Conservation (phyloP, 257 asterid species). For the Salvia hispanica region DNA sequence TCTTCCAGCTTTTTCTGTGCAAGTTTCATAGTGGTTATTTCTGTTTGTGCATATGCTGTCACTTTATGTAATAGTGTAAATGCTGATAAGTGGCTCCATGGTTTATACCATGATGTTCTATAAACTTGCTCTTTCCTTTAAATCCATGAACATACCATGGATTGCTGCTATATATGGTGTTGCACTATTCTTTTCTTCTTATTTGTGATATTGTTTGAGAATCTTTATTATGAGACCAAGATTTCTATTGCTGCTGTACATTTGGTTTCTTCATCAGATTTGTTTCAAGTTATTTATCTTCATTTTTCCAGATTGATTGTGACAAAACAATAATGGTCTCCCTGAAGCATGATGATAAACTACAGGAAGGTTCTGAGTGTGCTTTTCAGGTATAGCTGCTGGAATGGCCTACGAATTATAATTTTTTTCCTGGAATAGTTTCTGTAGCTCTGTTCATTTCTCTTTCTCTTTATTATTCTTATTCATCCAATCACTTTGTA, state of each 20-base stretch:
- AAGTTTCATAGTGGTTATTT: neutral
- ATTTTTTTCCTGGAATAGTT: constrained; percentile 3
- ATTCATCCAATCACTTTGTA: constrained; percentile 32
- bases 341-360: constrained; percentile 90
- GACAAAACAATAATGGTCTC: constrained; percentile 96
- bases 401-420: constrained; percentile 3
- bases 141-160: constrained; percentile 10
- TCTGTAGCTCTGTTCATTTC: constrained; percentile 5
- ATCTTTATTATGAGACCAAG: neutral
- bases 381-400: constrained; percentile 77
- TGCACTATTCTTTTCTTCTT: neutral
- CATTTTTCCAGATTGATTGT: constrained; percentile 77
- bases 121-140: constrained; percentile 12
- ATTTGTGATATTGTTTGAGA: constrained; percentile 4
- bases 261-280: constrained; percentile 12
- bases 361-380: constrained; percentile 96
- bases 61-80: constrained; percentile 1
- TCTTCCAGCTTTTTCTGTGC: constrained; percentile 11
- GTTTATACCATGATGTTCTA: neutral
- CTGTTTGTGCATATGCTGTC: constrained; percentile 3
- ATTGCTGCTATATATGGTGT: constrained; percentile 4
- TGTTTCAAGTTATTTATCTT: constrained; percentile 28
- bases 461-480: neutral
- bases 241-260: neutral
- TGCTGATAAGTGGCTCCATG: neutral